A percentile compares a stretch with the other conserved stretches of the same genome.
phyloP scores from a whole-genome alignment of 331 rosid species.

The Acacia concinna region DNA sequence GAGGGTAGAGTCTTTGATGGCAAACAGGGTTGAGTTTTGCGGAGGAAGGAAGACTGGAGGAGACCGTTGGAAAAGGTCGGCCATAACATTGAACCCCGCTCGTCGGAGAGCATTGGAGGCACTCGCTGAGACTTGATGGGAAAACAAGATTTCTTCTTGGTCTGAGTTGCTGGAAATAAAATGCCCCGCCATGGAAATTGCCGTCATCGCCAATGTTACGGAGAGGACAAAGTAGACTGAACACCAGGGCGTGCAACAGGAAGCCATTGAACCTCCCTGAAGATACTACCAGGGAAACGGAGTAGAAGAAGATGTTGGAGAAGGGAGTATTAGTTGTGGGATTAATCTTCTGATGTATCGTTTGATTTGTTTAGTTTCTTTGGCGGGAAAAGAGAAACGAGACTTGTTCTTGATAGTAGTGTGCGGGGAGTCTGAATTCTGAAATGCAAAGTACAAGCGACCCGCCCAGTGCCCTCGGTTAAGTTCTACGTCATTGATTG shows the following conservation, averaged over 20 bases:
- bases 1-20: constrained; percentile 44
- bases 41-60: constrained; percentile 57
- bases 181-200: constrained; percentile 48
- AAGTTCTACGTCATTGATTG: not conserved
- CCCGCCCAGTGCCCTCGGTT: not conserved
- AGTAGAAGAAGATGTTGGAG: not conserved
- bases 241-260: constrained; percentile 44
- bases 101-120: constrained; percentile 56
- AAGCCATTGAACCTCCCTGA: constrained; percentile 47
- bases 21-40: constrained; percentile 48
- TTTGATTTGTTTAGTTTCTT: not conserved
- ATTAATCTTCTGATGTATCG: not conserved
- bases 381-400: constrained; percentile 12
- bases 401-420: not conserved
- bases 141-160: constrained; percentile 27
- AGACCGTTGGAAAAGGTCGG: constrained; percentile 57
- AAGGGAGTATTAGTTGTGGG: not conserved
- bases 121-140: constrained; percentile 37
- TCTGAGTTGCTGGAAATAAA: constrained; percentile 35
- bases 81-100: constrained; percentile 55
- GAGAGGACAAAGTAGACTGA: constrained; percentile 44
- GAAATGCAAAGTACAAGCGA: not conserved
- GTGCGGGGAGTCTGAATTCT: not conserved
- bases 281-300: not conserved
- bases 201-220: constrained; percentile 45